phyloP scores from a whole-genome alignment of 805 yeast species.

The Cyberlindnera bimundalis region DNA sequence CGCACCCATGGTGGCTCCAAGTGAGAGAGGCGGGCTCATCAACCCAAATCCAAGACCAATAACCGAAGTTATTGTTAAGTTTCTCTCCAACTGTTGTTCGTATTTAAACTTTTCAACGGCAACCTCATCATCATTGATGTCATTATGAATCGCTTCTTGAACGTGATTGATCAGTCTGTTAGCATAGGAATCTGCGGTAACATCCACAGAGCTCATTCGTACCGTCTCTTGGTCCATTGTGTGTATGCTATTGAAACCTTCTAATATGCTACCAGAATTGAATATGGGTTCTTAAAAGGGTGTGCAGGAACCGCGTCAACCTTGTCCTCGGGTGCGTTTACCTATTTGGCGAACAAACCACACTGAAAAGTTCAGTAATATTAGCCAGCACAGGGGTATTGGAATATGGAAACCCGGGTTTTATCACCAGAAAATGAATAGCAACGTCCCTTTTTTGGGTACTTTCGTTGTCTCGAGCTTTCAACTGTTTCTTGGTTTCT shows the following conservation, averaged over 20 bases:
- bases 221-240: constrained; percentile 6
- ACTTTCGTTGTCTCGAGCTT: too few species aligned
- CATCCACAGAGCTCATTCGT: constrained; percentile 8
- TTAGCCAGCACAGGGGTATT: too few species aligned
- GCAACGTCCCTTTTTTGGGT: not conserved
- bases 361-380: too few species aligned
- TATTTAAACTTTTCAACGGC: constrained; percentile 70
- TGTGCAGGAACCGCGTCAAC: too few species aligned
- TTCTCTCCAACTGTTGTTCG: constrained; percentile 66
- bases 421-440: too few species aligned
- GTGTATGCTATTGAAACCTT: too few species aligned
- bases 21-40: constrained; percentile 80
- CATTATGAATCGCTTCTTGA: constrained; percentile 23
- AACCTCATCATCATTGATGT: constrained; percentile 30
- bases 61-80: constrained; percentile 64
- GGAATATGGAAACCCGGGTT: too few species aligned
- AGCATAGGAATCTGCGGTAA: constrained; percentile 10
- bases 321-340: too few species aligned
- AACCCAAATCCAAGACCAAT: constrained; percentile 77
- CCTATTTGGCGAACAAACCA: too few species aligned
- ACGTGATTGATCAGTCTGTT: constrained; percentile 19
- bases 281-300: too few species aligned
- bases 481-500: too few species aligned
- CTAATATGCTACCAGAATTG: too few species aligned
- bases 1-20: constrained; percentile 68